Base-by-base conservation (phyloP, 2,329 filamentous ascomycete genomes). In the Pezicula radicicola region DNA sequence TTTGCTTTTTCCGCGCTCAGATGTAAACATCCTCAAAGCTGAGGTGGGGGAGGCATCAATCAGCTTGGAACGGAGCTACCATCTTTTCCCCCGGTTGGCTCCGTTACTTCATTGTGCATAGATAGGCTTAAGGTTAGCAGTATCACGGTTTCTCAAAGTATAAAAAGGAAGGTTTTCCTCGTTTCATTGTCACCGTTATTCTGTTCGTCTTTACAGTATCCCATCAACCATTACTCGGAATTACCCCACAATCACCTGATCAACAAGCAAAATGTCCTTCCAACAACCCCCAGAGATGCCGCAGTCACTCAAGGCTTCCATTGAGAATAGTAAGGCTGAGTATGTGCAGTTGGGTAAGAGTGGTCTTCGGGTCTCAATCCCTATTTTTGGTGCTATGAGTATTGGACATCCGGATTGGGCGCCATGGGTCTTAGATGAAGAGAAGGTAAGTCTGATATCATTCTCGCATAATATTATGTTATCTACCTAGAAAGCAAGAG, bases 381-480 rank as follows among this genome's bases (percentile, higher is more conserved):
- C 85, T 39, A 83, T 88, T 51, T 72, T 88, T 37, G 85, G 85
- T 0, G 76, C 77, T 54, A 87, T 87, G 84, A 78, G 74, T 62
- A 80, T 84, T 54, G 84, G 84, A 19, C 71, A 75, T 53, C 64
- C 70, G 1, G 66, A 75, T 39, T 78, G 76, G 63, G 71, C 78
- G 50, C 62, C 70, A 4, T 86, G 81, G 81, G 76, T 78, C n/a
- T 60, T 84, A 46, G 72, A 79, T 36, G 82, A 85, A 62, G 79
- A 77, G 15, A 74, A 79, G 58, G 75, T 78, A 51, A 56, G 68
- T 25, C 25, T 25, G 25, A 25, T 6, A 25, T 6, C 25, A 25
- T 25, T 25, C 6, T 25, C 25, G 6, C 4, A 25, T 25, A 25
- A 25, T 25, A 25, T 25, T 25, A 25, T 25, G n/a, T 3, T 25